Conservation (phyloP, 805 yeast genomes). For the Nakazawaea ishiwadae region DNA sequence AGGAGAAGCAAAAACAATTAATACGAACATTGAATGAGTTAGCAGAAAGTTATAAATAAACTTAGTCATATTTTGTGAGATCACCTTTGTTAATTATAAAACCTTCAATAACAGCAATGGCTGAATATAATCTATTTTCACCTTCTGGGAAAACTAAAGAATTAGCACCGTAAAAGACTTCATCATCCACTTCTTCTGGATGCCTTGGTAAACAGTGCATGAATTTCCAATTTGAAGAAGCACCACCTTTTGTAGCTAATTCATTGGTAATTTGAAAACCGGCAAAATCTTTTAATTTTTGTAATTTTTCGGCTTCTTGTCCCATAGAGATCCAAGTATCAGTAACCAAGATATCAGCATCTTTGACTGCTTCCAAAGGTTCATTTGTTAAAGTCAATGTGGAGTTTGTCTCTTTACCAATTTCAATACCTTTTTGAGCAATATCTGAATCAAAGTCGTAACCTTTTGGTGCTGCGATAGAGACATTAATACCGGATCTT, state of each 20-base stretch:
- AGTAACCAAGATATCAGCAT: constrained; percentile 83
- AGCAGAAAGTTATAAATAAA: neutral
- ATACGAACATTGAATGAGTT: neutral
- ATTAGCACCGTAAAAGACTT: constrained; percentile 77
- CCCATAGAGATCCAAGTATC: constrained; percentile 99
- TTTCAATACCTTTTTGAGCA: constrained; percentile 43
- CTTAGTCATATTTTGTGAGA: constrained; percentile 9
- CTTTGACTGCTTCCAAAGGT: constrained; percentile 66
- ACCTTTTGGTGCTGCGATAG: constrained; percentile 80
- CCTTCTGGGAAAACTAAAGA: constrained; percentile 94
- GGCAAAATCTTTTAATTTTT: constrained; percentile 71
- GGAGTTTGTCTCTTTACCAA: constrained; percentile 49
- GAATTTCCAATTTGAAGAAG: constrained; percentile 70
- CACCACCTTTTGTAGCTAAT: constrained; percentile 54
- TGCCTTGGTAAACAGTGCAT: constrained; percentile 99
- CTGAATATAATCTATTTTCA: constrained; percentile 93
- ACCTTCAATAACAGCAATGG: constrained; percentile 88
- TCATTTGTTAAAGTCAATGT: constrained; percentile 60
- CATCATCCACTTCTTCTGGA: constrained; percentile 89
- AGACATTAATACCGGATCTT: constrained; percentile 75
- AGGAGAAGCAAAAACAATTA: neutral
- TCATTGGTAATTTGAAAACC: constrained; percentile 82
- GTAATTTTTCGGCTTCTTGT: constrained; percentile 73
- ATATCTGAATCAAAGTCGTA: constrained; percentile 59
- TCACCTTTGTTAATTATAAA: constrained; percentile 84